Evolutionary conservation across 1,139 yeast species (phyloP).

Genomic region (Scheffersomyces segobiensis): DNA sequence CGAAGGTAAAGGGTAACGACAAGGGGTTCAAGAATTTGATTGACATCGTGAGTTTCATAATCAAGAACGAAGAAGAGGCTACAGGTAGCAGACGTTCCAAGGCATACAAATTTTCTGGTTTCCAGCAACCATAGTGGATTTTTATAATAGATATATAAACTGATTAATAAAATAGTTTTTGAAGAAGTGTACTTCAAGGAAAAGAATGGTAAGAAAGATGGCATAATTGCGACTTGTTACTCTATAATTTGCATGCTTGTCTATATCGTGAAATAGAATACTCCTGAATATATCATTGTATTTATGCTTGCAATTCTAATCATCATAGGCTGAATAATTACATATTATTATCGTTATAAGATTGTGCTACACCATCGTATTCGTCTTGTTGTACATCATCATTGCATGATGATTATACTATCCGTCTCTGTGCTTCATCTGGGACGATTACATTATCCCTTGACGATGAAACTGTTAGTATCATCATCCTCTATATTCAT

Average conservation of each 20-base stretch:
- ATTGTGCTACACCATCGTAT: neutral
- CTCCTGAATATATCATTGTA: neutral
- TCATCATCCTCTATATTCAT: slow-evolving; percentile 1
- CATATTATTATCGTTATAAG: neutral
- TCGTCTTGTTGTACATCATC: neutral
- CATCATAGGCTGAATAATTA: neutral
- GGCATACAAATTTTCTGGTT: slow-evolving; percentile 17
- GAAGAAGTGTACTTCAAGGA: neutral
- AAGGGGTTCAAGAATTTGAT: slow-evolving; percentile 60
- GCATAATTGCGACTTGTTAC: too few species aligned
- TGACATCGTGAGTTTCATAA: slow-evolving; percentile 44
- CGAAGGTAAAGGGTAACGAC: slow-evolving; percentile 66
- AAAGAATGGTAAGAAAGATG: too few species aligned
- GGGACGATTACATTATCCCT: neutral
- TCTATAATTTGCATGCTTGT: neutral
- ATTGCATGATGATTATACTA: neutral
- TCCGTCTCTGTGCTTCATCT: neutral
- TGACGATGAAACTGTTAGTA: neutral
- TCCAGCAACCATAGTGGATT: slow-evolving; percentile 6
- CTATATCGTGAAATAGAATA: neutral
- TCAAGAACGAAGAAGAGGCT: slow-evolving; percentile 37
- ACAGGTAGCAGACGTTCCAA: slow-evolving; percentile 18
- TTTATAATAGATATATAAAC: neutral
- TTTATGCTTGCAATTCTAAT: neutral
- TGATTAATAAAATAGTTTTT: neutral